These are phyloP conservation scores for Microcyclospora pomicola DNA, from an alignment of 2,329 filamentous ascomycete species.

Conservation along the genomic window DNA sequence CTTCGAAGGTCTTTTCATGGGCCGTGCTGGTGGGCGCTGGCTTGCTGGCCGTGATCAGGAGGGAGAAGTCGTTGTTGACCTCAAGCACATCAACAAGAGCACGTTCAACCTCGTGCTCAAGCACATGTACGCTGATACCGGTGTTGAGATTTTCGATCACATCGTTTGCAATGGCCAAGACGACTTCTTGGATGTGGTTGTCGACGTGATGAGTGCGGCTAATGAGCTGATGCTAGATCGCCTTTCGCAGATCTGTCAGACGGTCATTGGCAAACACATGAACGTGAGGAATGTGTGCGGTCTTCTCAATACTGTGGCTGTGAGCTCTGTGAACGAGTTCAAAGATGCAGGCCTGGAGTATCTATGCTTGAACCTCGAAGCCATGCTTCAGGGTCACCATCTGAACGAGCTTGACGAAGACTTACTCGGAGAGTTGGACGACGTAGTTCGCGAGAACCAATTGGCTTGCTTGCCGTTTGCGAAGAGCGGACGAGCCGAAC, in stretches of 20 bases:
- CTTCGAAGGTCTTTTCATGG: conserved; percentile 79
- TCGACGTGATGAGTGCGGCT: conserved; percentile 79
- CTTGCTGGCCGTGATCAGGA: conserved; percentile 36
- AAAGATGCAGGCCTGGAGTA: conserved; percentile 83
- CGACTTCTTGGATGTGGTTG: conserved; percentile 73
- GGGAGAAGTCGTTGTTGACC: conserved; percentile 55
- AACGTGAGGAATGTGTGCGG: conserved; percentile 73
- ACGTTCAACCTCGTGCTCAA: conserved; percentile 68
- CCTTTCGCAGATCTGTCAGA: conserved; percentile 79
- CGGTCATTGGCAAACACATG: conserved; percentile 67
- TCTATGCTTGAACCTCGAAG: conserved; percentile 79
- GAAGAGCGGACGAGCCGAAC: conserved; percentile 58
- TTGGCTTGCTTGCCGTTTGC: conserved; percentile 62
- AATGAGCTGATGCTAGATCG: conserved; percentile 94
- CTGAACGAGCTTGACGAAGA: conserved; percentile 77
- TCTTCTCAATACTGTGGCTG: conserved; percentile 72
- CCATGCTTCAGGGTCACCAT: conserved; percentile 75
- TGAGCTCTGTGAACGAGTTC: conserved; percentile 70
- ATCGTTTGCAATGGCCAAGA: conserved; percentile 59
- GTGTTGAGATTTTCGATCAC: conserved; percentile 67
- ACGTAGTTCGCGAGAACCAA: conserved; percentile 70
- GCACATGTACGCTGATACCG: conserved; percentile 72
- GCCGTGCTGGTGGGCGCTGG: conserved; percentile 78
- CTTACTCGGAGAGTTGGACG: conserved; percentile 66
- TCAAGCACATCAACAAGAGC: conserved; percentile 62